phyloP scores from a whole-genome alignment of 257 asterid species.

The Salvia miltiorrhiza region DNA sequence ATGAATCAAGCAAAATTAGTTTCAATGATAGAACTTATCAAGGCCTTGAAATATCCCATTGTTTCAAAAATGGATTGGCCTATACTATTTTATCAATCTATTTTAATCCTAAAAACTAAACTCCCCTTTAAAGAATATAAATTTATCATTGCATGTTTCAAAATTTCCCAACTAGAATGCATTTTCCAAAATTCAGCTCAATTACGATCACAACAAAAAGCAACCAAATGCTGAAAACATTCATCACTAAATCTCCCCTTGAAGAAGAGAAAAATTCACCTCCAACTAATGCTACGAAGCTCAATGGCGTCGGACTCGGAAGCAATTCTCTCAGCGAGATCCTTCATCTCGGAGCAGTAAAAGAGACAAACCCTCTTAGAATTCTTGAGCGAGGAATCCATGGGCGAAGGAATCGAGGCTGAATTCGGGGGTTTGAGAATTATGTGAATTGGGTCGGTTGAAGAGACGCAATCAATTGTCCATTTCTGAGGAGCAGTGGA shows the following conservation, averaged over 20 bases:
- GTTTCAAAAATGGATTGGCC: too few relatives aligned
- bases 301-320: constrained; percentile 84
- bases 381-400: constrained; percentile 39
- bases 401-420: constrained; percentile 34
- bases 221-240: background rate
- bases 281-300: constrained; percentile 86
- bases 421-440: constrained; percentile 81
- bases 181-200: background rate
- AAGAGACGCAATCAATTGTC: constrained; percentile 74
- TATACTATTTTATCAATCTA: too few relatives aligned
- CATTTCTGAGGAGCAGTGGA: constrained; percentile 48
- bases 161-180: background rate
- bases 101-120: too few relatives aligned
- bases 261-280: constrained; percentile 35
- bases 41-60: too few relatives aligned
- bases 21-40: too few relatives aligned
- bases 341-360: constrained; percentile 84
- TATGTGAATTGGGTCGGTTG: constrained; percentile 83
- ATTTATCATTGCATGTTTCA: background rate
- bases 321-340: constrained; percentile 77
- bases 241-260: background rate
- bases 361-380: constrained; percentile 71
- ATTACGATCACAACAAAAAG: background rate
- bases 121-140: background rate
- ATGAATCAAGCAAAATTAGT: too few relatives aligned